Evolutionary conservation across 345 rosid species (phyloP).

Genomic region (Gossypium arboreum): DNA sequence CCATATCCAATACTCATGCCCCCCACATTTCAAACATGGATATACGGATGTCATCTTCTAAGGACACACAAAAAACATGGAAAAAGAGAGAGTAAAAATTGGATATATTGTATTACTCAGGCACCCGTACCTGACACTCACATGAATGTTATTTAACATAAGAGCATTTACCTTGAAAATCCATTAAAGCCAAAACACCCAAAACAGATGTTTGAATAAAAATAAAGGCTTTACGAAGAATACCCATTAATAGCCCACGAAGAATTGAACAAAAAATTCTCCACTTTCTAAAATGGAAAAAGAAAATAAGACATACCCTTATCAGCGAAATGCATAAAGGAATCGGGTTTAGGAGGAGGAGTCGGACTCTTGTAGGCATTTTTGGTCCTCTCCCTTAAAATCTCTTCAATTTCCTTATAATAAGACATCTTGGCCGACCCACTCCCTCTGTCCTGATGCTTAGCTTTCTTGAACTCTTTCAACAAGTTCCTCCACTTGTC

Average conservation of each 20-base stretch:
- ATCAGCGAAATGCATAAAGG: slow-evolving; percentile 84
- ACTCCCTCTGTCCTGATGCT: slow-evolving; percentile 71
- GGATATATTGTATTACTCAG: background rate
- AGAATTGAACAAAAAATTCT: background rate
- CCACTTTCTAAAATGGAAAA: background rate
- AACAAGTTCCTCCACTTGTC: slow-evolving; percentile 98
- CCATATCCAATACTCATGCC: background rate
- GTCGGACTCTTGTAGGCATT: slow-evolving; percentile 59
- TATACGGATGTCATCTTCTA: background rate
- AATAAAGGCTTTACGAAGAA: background rate
- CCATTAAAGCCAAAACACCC: background rate
- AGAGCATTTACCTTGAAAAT: background rate
- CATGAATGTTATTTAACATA: background rate
- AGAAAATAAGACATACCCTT: slow-evolving; percentile 50
- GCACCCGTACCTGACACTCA: background rate
- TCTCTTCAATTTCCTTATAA: slow-evolving; percentile 94
- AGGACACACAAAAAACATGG: background rate
- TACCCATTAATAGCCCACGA: background rate
- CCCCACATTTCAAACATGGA: background rate
- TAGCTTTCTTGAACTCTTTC: slow-evolving; percentile 93
- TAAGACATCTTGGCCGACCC: slow-evolving; percentile 91
- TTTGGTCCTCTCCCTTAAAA: slow-evolving; percentile 81
- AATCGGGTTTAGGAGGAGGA: slow-evolving; percentile 70
- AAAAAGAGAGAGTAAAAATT: no score
- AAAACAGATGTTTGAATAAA: background rate